These are phyloP conservation scores for Fusarium pseudoanthophilum DNA, from an alignment of 2,329 filamentous ascomycete genomes.

Conservation along the genomic window DNA sequence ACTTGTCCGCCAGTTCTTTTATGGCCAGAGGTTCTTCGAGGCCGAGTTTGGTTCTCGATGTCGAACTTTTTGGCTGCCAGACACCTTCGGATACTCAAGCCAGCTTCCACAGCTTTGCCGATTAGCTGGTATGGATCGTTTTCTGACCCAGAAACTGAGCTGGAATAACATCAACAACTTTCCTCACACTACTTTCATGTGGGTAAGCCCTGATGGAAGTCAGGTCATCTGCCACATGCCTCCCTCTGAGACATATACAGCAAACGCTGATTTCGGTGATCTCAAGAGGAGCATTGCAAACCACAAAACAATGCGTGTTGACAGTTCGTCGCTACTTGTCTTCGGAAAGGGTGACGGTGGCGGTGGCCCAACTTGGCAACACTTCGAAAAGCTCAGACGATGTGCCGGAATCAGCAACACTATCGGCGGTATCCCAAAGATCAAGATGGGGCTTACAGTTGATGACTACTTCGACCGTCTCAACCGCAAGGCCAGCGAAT, in stretches of 20 bases:
- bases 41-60: slow-evolving; percentile 89
- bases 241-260: slow-evolving; percentile 94
- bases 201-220: slow-evolving; percentile 94
- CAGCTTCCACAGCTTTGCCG: slow-evolving; percentile 95
- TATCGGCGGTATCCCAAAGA: slow-evolving; percentile 79
- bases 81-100: slow-evolving; percentile 97
- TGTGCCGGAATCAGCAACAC: slow-evolving; percentile 93
- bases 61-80: slow-evolving; percentile 95
- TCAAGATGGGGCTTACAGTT: slow-evolving; percentile 89
- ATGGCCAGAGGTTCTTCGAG: slow-evolving; percentile 95
- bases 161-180: slow-evolving; percentile 99
- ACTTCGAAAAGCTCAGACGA: slow-evolving; percentile 92
- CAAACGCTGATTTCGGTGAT: slow-evolving; percentile 93
- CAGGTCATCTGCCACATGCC: slow-evolving; percentile 99
- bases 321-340: slow-evolving; percentile 88
- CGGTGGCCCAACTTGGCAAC: slow-evolving; percentile 92
- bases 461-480: slow-evolving; percentile 93
- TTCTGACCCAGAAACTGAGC: slow-evolving; percentile 98
- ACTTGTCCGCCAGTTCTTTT: slow-evolving; percentile 91
- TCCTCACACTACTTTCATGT: slow-evolving; percentile 98
- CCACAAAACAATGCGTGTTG: slow-evolving; percentile 96
- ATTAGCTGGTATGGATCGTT: slow-evolving; percentile 93
- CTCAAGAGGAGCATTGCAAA: slow-evolving; percentile 88
- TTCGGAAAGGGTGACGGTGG: slow-evolving; percentile 98
- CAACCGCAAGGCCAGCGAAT: slow-evolving; percentile 79